Evolutionary conservation across 768 basidiomycete species (phyloP), one percentile per base, ranked within the genome.

Genomic region (Hypholoma fasciculare): DNA sequence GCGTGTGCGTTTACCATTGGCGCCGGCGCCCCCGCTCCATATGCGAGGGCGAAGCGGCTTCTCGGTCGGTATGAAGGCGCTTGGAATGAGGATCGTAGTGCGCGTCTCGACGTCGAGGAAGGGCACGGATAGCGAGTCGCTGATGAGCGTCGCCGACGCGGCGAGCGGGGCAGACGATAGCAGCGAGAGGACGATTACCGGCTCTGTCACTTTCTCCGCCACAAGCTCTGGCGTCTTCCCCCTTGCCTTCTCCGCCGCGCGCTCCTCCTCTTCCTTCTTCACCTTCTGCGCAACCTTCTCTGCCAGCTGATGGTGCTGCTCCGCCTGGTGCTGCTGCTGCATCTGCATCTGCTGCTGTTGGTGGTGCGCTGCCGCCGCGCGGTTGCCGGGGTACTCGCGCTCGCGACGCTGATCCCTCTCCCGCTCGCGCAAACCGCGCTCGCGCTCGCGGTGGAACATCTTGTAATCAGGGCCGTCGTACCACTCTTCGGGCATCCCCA

Each of bases 21-120:
- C 42, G 51, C 50, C 53, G 13, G 56, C 34, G 52, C 86, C 88
- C 20, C 86, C 88, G 52, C 89, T 88, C 89, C 89, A 90, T 17
- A 90, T 76, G n/a, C 79, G 79, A 13, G 83, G 85, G 6, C 68
- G 79, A 5, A 69, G 59, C 12, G 87, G 87, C 52, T 82, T 78
- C 48, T 78, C 72, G 13, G 77, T 71, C 0, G 88, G 89, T 19
- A 90, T 75, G 64, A 82, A 81, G 1, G 80, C 78, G 20, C 76
- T 72, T 0, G 89, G 87, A 58, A 91, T 79, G 65, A 87, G 70
- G 52, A 89, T 75, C 1, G 84, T 82, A 27, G 81, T 76, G 1
- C 74, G 73, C 1, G 79, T 80, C 51, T 82, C 79, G 38, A 74
- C 65, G 57, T 80, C 79, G 27, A 80, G 69, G 5, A 69, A 60